Percentiles rank a stretch among this genome's conserved stretches.
phyloP scores from a whole-genome alignment of 164 flowering plant genomes.

The Sedum album region DNA sequence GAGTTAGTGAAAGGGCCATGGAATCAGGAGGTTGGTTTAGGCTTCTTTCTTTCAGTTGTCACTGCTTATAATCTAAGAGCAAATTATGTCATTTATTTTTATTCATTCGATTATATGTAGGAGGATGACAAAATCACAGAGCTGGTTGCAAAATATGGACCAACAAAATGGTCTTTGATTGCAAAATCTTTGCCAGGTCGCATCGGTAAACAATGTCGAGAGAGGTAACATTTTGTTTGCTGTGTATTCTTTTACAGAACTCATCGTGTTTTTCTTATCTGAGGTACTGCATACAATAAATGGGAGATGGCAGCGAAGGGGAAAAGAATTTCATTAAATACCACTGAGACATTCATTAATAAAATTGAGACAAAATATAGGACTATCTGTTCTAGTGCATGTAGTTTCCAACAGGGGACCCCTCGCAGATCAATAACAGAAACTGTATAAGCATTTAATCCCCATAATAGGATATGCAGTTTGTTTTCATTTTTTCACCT shows the following conservation, averaged over 20 bases:
- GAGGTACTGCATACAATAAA: background rate
- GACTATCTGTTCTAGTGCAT: background rate
- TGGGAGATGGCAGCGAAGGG: background rate
- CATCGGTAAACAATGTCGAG: conserved; percentile 60
- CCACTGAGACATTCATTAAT: background rate
- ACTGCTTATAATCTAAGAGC: background rate
- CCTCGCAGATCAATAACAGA: background rate
- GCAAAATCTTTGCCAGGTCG: conserved; percentile 52
- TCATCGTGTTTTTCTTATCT: background rate
- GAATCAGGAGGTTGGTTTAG: conserved; percentile 51
- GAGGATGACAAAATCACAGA: conserved; percentile 47
- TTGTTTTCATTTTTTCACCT: background rate
- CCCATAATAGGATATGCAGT: background rate
- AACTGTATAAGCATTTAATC: background rate
- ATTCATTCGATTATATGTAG: conserved; percentile 17
- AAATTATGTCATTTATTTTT: background rate
- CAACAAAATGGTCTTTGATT: conserved; percentile 47
- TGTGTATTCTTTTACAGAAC: background rate
- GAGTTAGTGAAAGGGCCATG: conserved; percentile 74
- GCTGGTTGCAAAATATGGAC: conserved; percentile 35
- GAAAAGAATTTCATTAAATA: background rate
- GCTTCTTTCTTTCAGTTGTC: background rate
- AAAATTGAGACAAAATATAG: background rate
- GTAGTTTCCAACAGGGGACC: background rate
- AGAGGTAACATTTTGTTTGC: conserved; percentile 18